A percentile compares a stretch with the other conserved stretches of the same genome.
phyloP scores from a whole-genome alignment of 2,329 filamentous ascomycete species.

The Blastomyces silverae region DNA sequence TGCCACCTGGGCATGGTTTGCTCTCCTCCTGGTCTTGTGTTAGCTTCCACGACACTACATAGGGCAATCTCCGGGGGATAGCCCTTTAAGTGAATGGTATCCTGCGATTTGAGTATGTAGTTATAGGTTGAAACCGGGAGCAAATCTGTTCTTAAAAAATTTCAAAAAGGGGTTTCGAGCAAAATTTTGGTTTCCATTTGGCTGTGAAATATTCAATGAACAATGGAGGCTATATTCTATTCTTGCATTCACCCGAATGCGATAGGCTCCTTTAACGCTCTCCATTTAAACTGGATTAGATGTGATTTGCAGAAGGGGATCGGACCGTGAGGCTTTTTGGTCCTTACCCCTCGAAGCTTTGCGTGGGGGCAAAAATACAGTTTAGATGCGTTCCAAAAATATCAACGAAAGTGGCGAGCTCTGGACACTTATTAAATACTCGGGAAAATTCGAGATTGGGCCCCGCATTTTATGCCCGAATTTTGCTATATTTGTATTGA shows the following conservation, averaged over 20 bases:
- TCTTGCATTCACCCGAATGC: background rate
- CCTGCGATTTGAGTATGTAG: background rate
- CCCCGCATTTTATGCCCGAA: background rate
- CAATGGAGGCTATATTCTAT: too few relatives aligned
- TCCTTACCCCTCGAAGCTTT: background rate
- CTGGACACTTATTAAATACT: background rate
- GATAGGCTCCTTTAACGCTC: background rate
- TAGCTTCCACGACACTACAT: too few relatives aligned
- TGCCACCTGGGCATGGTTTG: too few relatives aligned
- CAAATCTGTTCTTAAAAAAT: background rate
- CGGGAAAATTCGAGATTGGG: background rate
- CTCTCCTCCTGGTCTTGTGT: too few relatives aligned
- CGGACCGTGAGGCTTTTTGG: background rate
- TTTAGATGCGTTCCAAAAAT: too few relatives aligned
- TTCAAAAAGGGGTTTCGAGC: background rate
- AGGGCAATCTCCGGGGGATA: background rate
- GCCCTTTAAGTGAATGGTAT: background rate
- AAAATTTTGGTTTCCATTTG: too few relatives aligned
- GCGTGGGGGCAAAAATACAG: too few relatives aligned
- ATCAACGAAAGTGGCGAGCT: background rate
- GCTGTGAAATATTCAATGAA: background rate
- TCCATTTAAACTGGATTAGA: background rate
- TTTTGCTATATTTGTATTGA: background rate
- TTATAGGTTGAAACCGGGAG: background rate
- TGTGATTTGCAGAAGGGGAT: background rate